phyloP scores from a whole-genome alignment of 495 filamentous ascomycete genomes.

The Talaromyces ruber region DNA sequence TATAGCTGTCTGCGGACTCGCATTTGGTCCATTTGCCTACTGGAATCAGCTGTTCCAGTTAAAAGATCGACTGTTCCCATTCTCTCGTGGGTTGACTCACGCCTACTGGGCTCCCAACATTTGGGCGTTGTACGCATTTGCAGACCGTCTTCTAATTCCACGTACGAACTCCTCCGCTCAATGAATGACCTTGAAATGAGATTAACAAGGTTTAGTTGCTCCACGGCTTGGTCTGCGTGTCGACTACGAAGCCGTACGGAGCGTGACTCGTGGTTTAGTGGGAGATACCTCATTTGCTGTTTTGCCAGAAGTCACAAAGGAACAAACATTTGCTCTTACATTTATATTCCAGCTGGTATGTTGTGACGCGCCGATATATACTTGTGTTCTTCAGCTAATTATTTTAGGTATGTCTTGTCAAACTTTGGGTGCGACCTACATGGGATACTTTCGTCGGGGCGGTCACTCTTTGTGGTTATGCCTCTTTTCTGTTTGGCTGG shows the following conservation, averaged over 20 bases:
- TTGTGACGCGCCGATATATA: background rate
- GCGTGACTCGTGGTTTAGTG: conserved; percentile 85
- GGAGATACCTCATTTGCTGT: conserved; percentile 95
- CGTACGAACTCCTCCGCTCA: conserved; percentile 36
- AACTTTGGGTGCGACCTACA: conserved; percentile 71
- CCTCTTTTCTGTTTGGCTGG: conserved; percentile 97
- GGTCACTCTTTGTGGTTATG: conserved; percentile 90
- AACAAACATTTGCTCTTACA: conserved; percentile 73
- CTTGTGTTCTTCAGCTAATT: background rate
- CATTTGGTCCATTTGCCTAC: conserved; percentile 83
- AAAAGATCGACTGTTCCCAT: conserved; percentile 79
- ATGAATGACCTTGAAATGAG: background rate
- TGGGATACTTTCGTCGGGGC: conserved; percentile 86
- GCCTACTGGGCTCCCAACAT: conserved; percentile 98
- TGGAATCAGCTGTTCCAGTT: conserved; percentile 86
- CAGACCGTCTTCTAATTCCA: conserved; percentile 72
- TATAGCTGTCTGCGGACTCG: conserved; percentile 61
- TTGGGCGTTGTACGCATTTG: conserved; percentile 95
- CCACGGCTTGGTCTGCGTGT: conserved; percentile 67
- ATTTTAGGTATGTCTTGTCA: conserved; percentile 58
- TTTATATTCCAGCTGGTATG: conserved; percentile 70
- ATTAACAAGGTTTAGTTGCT: conserved; percentile 46
- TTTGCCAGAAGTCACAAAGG: conserved; percentile 75
- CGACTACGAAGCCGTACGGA: conserved; percentile 65
- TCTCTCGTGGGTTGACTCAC: conserved; percentile 87